Percentiles rank a stretch among this genome's conserved stretches.
Conservation (phyloP, 768 basidiomycete species). For the Hygrophorus russula region DNA sequence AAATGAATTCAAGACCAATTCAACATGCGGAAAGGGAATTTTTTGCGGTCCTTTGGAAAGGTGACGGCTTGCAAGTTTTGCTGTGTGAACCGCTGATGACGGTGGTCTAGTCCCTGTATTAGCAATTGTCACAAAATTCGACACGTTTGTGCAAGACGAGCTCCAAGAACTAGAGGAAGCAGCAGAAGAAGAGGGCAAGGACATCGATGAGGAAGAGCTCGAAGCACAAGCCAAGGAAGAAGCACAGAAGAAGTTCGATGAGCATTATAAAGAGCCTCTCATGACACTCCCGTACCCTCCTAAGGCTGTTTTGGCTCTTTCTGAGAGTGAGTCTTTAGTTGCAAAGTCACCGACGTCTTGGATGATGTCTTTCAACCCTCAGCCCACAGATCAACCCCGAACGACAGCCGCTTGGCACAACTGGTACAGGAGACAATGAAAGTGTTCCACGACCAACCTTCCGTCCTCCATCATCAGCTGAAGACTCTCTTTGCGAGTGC, state of each 20-base stretch:
- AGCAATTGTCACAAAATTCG: slow-evolving; percentile 4
- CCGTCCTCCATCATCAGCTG: not conserved
- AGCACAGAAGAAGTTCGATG: not conserved
- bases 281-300: not conserved
- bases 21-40: not conserved
- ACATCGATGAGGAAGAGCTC: not conserved
- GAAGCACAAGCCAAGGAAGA: not conserved
- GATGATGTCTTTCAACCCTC: not conserved
- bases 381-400: not conserved
- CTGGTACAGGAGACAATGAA: not conserved
- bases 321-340: not conserved
- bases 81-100: not conserved
- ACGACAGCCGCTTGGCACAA: not conserved
- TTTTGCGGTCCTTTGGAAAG: not conserved
- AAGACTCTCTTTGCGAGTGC: not conserved
- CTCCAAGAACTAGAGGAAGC: not conserved
- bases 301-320: not conserved
- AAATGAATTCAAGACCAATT: not conserved
- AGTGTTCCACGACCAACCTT: not conserved
- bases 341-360: too few relatives aligned
- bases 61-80: not conserved
- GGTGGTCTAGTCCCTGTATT: not conserved
- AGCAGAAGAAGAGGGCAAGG: not conserved
- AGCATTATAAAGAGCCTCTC: not conserved
- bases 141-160: not conserved